phyloP scores from a whole-genome alignment of 2,329 filamentous ascomycete genomes.

The Juglanconis oblonga region DNA sequence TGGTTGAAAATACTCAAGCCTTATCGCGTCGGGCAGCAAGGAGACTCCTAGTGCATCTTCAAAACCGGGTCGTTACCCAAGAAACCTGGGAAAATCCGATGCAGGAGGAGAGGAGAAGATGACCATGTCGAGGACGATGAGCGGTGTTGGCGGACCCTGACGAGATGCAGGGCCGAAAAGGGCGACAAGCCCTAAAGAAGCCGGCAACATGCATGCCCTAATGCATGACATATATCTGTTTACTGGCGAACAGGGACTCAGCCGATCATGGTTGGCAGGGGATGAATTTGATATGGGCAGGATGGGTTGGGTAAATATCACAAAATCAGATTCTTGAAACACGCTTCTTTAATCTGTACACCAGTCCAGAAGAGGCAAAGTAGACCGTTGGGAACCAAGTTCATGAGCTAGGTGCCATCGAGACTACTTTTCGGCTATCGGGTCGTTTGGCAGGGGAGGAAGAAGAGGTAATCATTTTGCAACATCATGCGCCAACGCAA shows the following conservation, averaged over 20 bases:
- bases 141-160: slow-evolving; percentile 10
- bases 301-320: not conserved
- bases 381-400: not conserved
- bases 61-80: not conserved
- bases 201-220: slow-evolving; percentile 7
- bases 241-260: slow-evolving; percentile 1
- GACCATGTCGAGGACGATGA: slow-evolving; percentile 13
- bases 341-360: not conserved
- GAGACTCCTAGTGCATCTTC: slow-evolving; percentile 1
- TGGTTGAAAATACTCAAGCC: not conserved
- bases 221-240: slow-evolving; percentile 12
- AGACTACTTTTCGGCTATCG: not conserved
- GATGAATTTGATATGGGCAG: not conserved
- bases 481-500: not conserved
- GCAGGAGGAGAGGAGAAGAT: slow-evolving; percentile 1
- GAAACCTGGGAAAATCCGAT: not conserved
- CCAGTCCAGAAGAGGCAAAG: not conserved
- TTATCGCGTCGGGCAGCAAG: slow-evolving; percentile 15
- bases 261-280: not conserved
- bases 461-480: not conserved
- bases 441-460: not conserved
- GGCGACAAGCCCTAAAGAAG: slow-evolving; percentile 24
- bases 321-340: not conserved
- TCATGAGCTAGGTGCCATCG: not conserved
- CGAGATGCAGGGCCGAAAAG: slow-evolving; percentile 25